Evolutionary conservation across 2,329 filamentous ascomycete genomes (phyloP), one percentile per base, ranked within the genome.

Genomic region (Fusarium liriodendri): DNA sequence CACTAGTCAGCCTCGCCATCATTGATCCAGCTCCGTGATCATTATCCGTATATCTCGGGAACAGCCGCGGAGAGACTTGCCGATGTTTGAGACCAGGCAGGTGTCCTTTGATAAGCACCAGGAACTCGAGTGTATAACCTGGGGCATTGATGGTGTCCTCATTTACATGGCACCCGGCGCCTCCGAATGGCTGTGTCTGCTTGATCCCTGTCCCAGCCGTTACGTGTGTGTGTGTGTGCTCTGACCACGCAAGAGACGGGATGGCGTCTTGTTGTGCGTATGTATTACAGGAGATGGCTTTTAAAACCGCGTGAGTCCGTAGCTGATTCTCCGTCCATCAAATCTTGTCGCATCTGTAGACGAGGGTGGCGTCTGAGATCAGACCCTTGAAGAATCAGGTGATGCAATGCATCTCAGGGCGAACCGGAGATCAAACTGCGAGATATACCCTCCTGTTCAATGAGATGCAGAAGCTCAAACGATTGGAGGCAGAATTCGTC

Each of bases 161-260:
- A 35, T 62, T 62, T 47, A 62, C 59, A 47, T 62, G 59, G 40
- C 29, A 62, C 40, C 59, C 59, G 59, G 59, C 25, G 40, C 40
- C 40, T 35, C 59, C 59, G 59, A 35, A 42, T 20, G 57, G 37
- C 22, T 60, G 20, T 60, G 27, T 32, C 9, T 50, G 59, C 40
- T 20, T 47, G 29, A 62, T 62, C 59, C 59, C 40, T 62, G 59
- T 35, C 58, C 13, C 20, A 14, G 18, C 38, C 59, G 40, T 47
- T 62, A 27, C 45, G 40, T 45, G n/a, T 61, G 37, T 45, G 35
- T 35, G 37, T 35, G 37, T 37, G 27, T 61, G 58, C 58, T 35
- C 42, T 61, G 38, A 35, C 58, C 58, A 60, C 14, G 57, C 14
- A 37, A 32, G 45, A 32, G 20, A 40, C 57, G 57, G 35, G 57